A percentile compares a stretch with the other conserved stretches of the same genome.
These are phyloP conservation scores for Hypoxylon perforatum DNA, from an alignment of 495 filamentous ascomycete species.

Conservation along the genomic window DNA sequence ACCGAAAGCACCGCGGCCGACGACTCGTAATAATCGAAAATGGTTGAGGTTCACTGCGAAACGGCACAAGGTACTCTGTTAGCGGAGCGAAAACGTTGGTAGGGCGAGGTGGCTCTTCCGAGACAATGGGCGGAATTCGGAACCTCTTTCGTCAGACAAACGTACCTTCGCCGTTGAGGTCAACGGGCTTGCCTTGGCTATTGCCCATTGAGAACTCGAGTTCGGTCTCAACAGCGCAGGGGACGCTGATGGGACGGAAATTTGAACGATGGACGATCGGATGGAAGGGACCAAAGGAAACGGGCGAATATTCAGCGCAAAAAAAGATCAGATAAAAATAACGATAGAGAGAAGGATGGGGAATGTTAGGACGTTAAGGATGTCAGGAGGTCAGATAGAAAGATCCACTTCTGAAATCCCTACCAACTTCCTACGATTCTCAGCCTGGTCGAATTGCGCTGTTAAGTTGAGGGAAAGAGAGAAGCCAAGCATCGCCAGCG, in stretches of 20 bases:
- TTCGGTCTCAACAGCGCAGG: slow-evolving; percentile 19
- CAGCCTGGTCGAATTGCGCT: slow-evolving; percentile 18
- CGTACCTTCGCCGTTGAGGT: slow-evolving; percentile 92
- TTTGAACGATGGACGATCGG: slow-evolving; percentile 23
- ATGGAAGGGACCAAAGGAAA: slow-evolving; percentile 19
- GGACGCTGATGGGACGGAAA: slow-evolving; percentile 23
- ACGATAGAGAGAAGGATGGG: slow-evolving; percentile 37
- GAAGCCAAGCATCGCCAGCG: not conserved
- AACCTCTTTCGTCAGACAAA: slow-evolving; percentile 35
- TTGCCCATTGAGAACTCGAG: slow-evolving; percentile 79
- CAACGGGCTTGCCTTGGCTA: slow-evolving; percentile 89
- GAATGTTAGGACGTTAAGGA: slow-evolving; percentile 8
- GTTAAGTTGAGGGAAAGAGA: slow-evolving; percentile 4
- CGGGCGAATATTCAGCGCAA: slow-evolving; percentile 36
- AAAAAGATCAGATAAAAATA: slow-evolving; percentile 32
- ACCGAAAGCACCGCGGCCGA: slow-evolving; percentile 97
- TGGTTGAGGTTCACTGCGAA: slow-evolving; percentile 92
- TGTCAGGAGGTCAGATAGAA: slow-evolving; percentile 37
- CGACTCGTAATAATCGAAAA: slow-evolving; percentile 92
- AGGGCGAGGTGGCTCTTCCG: slow-evolving; percentile 18
- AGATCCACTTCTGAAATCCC: slow-evolving; percentile 37
- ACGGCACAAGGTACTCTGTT: slow-evolving; percentile 23
- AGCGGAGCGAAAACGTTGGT: slow-evolving; percentile 21
- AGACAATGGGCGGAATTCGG: slow-evolving; percentile 18
- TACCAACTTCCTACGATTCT: slow-evolving; percentile 10